Evolutionary conservation across 2,329 filamentous ascomycete genomes (phyloP).

Genomic region (Calonectria pseudoreteaudii): DNA sequence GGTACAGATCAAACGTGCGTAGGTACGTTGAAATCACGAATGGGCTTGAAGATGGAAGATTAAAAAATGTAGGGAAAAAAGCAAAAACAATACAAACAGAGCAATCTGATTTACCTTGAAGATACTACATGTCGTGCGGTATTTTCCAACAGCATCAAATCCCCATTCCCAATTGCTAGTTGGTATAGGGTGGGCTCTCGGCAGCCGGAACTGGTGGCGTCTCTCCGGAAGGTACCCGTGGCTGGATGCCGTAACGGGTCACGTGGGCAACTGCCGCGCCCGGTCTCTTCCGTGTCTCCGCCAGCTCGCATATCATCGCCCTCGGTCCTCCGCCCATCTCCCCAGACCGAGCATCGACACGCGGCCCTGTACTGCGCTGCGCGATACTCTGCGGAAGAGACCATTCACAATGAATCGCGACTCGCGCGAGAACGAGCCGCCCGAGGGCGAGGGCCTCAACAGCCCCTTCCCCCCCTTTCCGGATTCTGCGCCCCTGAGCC

Average conservation of each 20-base stretch:
- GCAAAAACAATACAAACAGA: too few relatives aligned
- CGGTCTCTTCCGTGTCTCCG: background rate
- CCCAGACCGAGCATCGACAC: background rate
- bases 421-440: constrained; percentile 27
- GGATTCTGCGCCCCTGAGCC: constrained; percentile 25
- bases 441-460: constrained; percentile 26
- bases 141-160: background rate
- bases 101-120: background rate
- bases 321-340: background rate
- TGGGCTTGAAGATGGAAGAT: too few relatives aligned
- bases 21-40: too few relatives aligned
- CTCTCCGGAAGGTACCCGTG: background rate
- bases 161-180: background rate
- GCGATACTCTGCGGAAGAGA: background rate
- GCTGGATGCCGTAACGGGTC: background rate
- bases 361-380: background rate
- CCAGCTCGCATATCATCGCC: background rate
- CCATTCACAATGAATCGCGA: constrained; percentile 26
- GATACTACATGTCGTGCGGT: background rate
- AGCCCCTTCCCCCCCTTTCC: constrained; percentile 23
- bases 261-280: background rate
- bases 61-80: background rate
- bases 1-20: too few relatives aligned
- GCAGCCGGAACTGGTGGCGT: background rate
- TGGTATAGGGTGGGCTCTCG: background rate